A percentile compares a stretch with the other conserved stretches of the same genome.
phyloP scores from a whole-genome alignment of 805 yeast species.

The Cyberlindnera misumaiensis region DNA sequence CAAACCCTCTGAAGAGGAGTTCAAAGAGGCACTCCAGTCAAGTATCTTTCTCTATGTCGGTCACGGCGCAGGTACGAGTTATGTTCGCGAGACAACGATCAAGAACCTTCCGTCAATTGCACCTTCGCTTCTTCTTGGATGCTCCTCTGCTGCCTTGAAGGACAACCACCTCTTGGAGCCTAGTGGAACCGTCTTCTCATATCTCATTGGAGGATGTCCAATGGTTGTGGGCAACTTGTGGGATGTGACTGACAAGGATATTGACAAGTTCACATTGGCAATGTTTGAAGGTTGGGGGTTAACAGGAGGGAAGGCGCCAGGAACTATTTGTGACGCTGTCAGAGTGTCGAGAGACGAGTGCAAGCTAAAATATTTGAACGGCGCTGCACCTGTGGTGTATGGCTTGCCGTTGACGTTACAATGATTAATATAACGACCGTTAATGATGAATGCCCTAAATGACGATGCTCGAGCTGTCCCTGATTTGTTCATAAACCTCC shows the following conservation, averaged over 20 bases:
- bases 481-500: slow-evolving; percentile 22
- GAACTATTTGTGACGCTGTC: slow-evolving; percentile 50
- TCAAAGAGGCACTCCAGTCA: slow-evolving; percentile 37
- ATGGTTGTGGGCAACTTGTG: slow-evolving; percentile 81
- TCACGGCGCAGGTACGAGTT: slow-evolving; percentile 96
- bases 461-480: slow-evolving; percentile 6
- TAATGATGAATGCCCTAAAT: not conserved
- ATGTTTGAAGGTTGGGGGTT: slow-evolving; percentile 66
- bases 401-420: slow-evolving; percentile 60
- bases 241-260: slow-evolving; percentile 97
- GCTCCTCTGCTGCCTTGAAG: slow-evolving; percentile 74
- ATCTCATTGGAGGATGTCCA: slow-evolving; percentile 76
- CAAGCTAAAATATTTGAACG: slow-evolving; percentile 68
- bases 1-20: slow-evolving; percentile 51
- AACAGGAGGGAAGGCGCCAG: slow-evolving; percentile 18
- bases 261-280: slow-evolving; percentile 65
- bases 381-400: slow-evolving; percentile 87
- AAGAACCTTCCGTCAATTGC: slow-evolving; percentile 39
- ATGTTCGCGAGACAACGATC: slow-evolving; percentile 49
- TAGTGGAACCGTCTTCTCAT: slow-evolving; percentile 69
- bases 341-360: slow-evolving; percentile 59
- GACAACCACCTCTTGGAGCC: slow-evolving; percentile 59
- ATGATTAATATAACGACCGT: slow-evolving; percentile 7
- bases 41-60: slow-evolving; percentile 75
- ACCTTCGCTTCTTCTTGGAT: slow-evolving; percentile 72